Base-by-base conservation (phyloP, 2,329 filamentous ascomycete genomes). In the Alternaria angustiovoidea region DNA sequence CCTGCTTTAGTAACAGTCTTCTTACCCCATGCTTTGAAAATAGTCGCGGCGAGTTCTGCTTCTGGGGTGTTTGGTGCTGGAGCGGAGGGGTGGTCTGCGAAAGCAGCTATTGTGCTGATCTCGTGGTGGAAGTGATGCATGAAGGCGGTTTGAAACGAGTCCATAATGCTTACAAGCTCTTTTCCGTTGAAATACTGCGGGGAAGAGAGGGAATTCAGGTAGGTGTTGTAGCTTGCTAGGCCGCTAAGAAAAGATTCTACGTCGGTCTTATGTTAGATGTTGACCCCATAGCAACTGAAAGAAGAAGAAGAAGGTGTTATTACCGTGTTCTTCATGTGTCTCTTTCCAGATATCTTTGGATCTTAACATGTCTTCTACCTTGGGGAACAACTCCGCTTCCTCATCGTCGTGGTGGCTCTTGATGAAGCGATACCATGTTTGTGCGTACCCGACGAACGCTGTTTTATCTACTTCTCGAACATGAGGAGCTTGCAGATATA, bases 21-120 rank as follows among this genome's bases (percentile, higher is more conserved):
- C 81, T 88, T 88, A 59, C 87, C 87, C 86, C 86, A 89, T 2
- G 80, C 75, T 79, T 86, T 86, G 79, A 89, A 88, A 2, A 83
- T 81, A 7, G 80, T 71, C 3, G 79, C 72, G 0, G 87, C 86
- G 1, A 75, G 75, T 5, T 79, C 79, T 6, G 80, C 72, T 16
- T 80, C 71, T 0, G 84, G 82, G 1, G 77, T 79, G 8, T 78
- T 78, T 2, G 81, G 74, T 47, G 75, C 78, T 0, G 86, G 86
- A 1, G 84, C 84, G 44, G 81, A 81, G 1, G 84, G 79, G 63
- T 88, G 84, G 3, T 77, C 67, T 4, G 84, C 77, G 16, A 78
- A 67, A 4, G 68, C 61, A 2, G 70, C 70, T 34, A 78, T 76
- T 16, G 71, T 75, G 14, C 46, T 52, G 63, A 78, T 78, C 51